These are phyloP conservation scores for Mangifera indica DNA, from an alignment of 345 rosid genomes.

Conservation along the genomic window DNA sequence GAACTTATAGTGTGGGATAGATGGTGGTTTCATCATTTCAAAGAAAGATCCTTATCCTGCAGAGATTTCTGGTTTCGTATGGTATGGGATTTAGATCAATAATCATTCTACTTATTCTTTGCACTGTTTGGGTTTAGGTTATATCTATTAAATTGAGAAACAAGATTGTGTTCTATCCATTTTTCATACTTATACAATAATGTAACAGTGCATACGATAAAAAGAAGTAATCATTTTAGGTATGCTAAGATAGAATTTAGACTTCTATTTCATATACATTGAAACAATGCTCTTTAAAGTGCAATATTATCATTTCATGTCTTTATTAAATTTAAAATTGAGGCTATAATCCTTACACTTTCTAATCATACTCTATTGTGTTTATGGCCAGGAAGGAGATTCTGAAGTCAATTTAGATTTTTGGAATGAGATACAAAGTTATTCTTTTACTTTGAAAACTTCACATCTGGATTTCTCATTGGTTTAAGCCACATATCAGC, in stretches of 20 bases:
- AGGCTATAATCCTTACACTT: not conserved
- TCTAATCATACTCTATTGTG: not conserved
- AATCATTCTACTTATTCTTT: not conserved
- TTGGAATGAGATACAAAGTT: not conserved
- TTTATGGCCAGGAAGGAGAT: slow-evolving; percentile 30
- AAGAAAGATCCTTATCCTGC: slow-evolving; percentile 1
- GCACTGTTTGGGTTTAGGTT: not conserved
- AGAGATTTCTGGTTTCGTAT: not conserved
- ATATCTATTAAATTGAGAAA: not conserved
- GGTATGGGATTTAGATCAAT: slow-evolving; percentile 5
- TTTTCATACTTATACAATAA: not conserved
- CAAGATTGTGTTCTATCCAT: not conserved
- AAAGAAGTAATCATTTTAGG: not conserved
- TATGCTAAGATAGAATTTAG: not conserved
- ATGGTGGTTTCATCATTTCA: slow-evolving; percentile 6
- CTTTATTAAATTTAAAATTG: slow-evolving; percentile 2
- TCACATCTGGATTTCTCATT: slow-evolving; percentile 86
- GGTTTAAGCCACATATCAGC: slow-evolving; percentile 96
- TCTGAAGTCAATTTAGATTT: slow-evolving; percentile 28
- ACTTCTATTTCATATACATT: not conserved
- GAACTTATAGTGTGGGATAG: slow-evolving; percentile 7
- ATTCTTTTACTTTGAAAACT: slow-evolving; percentile 35
- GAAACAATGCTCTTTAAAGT: not conserved
- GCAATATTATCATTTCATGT: not conserved
- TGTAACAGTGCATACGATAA: not conserved